A percentile compares a stretch with the other conserved stretches of the same genome.
Conservation (phyloP, 2,329 filamentous ascomycete genomes). For the Monosporascus sp. region DNA sequence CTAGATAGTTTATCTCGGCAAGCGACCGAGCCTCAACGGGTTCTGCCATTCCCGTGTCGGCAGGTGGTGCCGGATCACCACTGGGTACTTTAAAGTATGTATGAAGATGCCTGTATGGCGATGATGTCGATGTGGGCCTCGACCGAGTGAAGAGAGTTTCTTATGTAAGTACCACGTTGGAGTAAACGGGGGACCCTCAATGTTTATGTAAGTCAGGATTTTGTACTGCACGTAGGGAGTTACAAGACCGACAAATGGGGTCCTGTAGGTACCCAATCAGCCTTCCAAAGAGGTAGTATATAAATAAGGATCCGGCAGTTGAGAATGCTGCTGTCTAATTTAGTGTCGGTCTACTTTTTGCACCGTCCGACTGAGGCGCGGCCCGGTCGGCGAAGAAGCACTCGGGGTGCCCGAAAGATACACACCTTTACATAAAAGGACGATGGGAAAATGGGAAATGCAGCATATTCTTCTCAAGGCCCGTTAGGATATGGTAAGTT, state of each 20-base stretch:
- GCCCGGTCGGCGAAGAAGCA: not conserved
- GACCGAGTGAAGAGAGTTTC: not conserved
- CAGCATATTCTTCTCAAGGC: no score
- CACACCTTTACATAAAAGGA: not conserved
- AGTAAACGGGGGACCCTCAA: no score
- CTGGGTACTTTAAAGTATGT: not conserved
- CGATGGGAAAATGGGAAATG: not conserved
- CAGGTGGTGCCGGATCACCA: not conserved
- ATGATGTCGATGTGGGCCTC: not conserved
- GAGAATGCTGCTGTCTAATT: not conserved
- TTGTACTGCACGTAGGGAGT: not conserved
- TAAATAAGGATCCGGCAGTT: not conserved
- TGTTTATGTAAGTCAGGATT: not conserved
- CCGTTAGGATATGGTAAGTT: no score
- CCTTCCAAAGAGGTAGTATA: not conserved
- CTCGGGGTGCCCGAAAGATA: not conserved
- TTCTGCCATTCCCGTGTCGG: constrained; percentile 24
- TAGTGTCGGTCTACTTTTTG: not conserved
- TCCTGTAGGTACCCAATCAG: not conserved
- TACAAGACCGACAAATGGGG: not conserved
- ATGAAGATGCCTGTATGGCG: not conserved
- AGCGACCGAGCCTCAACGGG: constrained; percentile 77
- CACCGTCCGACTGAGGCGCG: not conserved
- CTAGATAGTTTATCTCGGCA: constrained; percentile 71
- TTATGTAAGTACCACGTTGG: not conserved